Conservation (phyloP, 192 early-diverging fungal genomes). For the Gaertneriomyces sp. region DNA sequence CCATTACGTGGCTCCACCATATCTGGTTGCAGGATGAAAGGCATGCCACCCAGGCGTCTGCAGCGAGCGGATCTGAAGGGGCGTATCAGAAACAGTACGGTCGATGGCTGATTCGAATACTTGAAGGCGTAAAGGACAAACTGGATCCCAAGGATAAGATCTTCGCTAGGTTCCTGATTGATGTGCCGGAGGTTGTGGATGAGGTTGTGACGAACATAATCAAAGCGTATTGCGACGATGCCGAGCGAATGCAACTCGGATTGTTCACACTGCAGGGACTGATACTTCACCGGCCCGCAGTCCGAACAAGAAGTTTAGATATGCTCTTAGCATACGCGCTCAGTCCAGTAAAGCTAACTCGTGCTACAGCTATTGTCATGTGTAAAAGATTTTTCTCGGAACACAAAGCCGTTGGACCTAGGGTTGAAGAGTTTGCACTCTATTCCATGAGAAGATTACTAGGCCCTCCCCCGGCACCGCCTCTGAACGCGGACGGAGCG, state of each 20-base stretch:
- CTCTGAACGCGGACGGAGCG: background rate
- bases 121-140: conserved; percentile 28
- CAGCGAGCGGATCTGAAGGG: background rate
- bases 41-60: background rate
- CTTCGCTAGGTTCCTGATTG: conserved; percentile 71
- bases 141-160: conserved; percentile 68
- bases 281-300: conserved; percentile 52
- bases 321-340: conserved; percentile 54
- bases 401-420: conserved; percentile 36
- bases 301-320: conserved; percentile 50
- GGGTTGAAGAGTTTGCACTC: conserved; percentile 50
- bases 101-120: conserved; percentile 30
- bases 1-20: conserved; percentile 73
- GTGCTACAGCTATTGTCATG: conserved; percentile 59
- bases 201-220: conserved; percentile 57
- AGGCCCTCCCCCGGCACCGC: background rate
- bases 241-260: conserved; percentile 52
- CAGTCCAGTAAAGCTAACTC: conserved; percentile 38
- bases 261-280: conserved; percentile 61
- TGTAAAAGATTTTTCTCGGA: conserved; percentile 59
- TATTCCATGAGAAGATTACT: conserved; percentile 10
- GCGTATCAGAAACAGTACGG: conserved; percentile 3
- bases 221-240: conserved; percentile 63
- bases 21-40: conserved; percentile 50
- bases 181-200: conserved; percentile 67